Conservation (phyloP, 352 stramenopile genomes). For the Aphanomyces cochlioides region DNA sequence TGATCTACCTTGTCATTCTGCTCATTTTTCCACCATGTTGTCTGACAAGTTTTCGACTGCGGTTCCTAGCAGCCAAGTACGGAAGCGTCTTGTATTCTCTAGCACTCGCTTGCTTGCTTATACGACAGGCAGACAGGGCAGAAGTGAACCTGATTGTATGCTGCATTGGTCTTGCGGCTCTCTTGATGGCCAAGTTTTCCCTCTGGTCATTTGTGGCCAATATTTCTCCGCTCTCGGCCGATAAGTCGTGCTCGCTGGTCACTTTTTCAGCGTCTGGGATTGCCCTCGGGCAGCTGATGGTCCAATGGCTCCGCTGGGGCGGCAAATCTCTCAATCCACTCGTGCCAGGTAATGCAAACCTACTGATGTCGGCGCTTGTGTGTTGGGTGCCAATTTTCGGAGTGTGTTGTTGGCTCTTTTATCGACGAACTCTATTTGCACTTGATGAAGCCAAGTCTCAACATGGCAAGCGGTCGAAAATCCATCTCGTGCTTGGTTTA, state of each 20-base stretch:
- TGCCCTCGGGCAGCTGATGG: not conserved
- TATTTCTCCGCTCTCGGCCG: not conserved
- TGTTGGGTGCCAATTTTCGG: not conserved
- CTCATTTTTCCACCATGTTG: not conserved
- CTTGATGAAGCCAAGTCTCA: no score
- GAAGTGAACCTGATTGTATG: slow-evolving; percentile 14
- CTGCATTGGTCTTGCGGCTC: not conserved
- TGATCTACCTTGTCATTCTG: slow-evolving; percentile 9
- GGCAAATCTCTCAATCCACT: slow-evolving; percentile 20
- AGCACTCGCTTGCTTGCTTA: slow-evolving; percentile 3
- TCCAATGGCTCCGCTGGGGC: slow-evolving; percentile 17
- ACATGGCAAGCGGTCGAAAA: no score
- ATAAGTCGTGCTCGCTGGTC: slow-evolving; percentile 1
- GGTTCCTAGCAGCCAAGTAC: slow-evolving; percentile 8
- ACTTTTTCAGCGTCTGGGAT: slow-evolving; percentile 4
- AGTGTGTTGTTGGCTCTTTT: no score
- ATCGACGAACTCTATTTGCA: no score
- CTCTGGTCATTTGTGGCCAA: slow-evolving; percentile 8
- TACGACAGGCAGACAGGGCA: not conserved
- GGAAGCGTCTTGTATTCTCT: slow-evolving; percentile 1
- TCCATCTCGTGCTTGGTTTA: not conserved
- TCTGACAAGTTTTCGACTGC: not conserved
- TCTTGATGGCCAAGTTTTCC: not conserved
- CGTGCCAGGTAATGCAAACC: not conserved
- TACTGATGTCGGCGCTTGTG: not conserved